Evolutionary conservation across 2,329 filamentous ascomycete species (phyloP).

Genomic region (Stagonosporopsis rhizophila): DNA sequence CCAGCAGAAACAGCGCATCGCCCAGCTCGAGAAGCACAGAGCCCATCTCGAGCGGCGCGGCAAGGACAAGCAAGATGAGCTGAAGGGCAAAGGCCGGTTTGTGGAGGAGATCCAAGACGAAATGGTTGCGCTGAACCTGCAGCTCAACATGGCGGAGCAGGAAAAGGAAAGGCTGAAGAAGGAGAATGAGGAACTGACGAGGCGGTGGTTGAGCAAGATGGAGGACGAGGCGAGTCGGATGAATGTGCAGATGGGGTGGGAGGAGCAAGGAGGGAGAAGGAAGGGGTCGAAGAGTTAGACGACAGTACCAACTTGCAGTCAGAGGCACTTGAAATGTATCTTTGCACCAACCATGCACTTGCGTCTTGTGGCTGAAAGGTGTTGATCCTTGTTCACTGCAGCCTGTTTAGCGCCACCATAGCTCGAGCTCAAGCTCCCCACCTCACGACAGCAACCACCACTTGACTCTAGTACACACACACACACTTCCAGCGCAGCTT

Average conservation of each 20-base stretch:
- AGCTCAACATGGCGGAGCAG: constrained; percentile 86
- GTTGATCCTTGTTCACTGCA: constrained; percentile 1
- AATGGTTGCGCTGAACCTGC: constrained; percentile 83
- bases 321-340: not conserved
- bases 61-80: constrained; percentile 83
- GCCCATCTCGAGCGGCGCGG: constrained; percentile 69
- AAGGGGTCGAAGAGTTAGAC: not conserved
- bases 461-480: constrained; percentile 12
- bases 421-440: constrained; percentile 31
- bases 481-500: constrained; percentile 2
- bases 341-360: not conserved
- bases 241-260: constrained; percentile 62
- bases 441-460: constrained; percentile 20
- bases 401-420: constrained; percentile 14
- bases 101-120: constrained; percentile 92
- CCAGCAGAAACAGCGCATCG: constrained; percentile 67
- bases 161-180: constrained; percentile 72
- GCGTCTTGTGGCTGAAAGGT: not conserved
- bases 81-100: constrained; percentile 82
- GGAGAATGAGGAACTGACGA: constrained; percentile 89
- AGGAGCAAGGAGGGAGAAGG: constrained; percentile 25
- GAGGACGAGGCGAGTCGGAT: constrained; percentile 85
- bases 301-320: not conserved
- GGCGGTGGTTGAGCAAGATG: constrained; percentile 90
- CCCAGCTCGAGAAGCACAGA: constrained; percentile 68